phyloP scores from a whole-genome alignment of 1,284 basidiomycete genomes.

The Trametes polyzona region DNA sequence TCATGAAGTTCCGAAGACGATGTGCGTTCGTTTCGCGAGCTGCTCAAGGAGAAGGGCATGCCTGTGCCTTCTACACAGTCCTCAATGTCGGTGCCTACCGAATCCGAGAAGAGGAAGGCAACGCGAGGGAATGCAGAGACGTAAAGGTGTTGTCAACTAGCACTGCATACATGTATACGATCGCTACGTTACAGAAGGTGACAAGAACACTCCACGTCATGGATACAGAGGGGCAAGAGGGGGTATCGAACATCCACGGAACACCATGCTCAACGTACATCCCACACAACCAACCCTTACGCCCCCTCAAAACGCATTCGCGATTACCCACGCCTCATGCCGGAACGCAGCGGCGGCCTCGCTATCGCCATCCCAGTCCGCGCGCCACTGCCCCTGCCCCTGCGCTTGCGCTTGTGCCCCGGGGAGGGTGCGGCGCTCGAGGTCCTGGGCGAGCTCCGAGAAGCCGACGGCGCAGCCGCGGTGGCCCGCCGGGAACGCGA shows the following conservation, averaged over 20 bases:
- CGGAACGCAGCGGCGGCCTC: slow-evolving; percentile 65
- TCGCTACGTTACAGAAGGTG: no score
- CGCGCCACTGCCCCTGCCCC: slow-evolving; percentile 47
- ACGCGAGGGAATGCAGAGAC: background rate
- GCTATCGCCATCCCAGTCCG: slow-evolving; percentile 66
- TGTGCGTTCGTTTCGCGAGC: slow-evolving; percentile 32
- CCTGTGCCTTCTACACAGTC: slow-evolving; percentile 28
- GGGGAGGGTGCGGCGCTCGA: slow-evolving; percentile 44
- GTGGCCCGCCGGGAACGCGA: slow-evolving; percentile 62
- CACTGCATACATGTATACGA: no score
- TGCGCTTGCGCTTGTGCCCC: slow-evolving; percentile 18
- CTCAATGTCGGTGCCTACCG: slow-evolving; percentile 24
- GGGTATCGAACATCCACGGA: slow-evolving; percentile 2
- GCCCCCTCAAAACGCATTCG: slow-evolving; percentile 26
- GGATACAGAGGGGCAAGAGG: no score
- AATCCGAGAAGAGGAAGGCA: slow-evolving; percentile 24
- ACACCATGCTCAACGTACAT: background rate
- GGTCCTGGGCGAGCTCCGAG: slow-evolving; percentile 59
- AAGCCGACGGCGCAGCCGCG: slow-evolving; percentile 61
- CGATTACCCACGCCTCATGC: slow-evolving; percentile 66
- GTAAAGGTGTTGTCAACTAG: no score
- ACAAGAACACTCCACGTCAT: background rate
- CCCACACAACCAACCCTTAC: background rate
- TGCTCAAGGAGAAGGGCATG: slow-evolving; percentile 24
- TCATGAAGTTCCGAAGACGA: slow-evolving; percentile 29